These are phyloP conservation scores for Cercospora sp. DNA, from an alignment of 2,329 filamentous ascomycete genomes.

Conservation along the genomic window DNA sequence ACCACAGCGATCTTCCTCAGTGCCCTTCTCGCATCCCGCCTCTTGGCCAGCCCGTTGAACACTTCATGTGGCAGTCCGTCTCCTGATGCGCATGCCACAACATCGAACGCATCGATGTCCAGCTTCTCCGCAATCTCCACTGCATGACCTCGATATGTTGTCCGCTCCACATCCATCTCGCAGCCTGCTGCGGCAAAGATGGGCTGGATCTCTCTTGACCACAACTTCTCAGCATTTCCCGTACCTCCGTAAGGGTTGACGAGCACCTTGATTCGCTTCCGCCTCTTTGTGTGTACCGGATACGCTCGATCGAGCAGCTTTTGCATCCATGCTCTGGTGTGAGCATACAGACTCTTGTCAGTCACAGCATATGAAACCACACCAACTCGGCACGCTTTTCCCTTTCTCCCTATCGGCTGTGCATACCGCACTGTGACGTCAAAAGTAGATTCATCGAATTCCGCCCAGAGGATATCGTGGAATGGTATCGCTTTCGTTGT, in stretches of 20 bases:
- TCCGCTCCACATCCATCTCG: slow-evolving; percentile 70
- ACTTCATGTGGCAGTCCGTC: slow-evolving; percentile 91
- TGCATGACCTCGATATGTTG: slow-evolving; percentile 73
- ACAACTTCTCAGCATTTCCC: slow-evolving; percentile 71
- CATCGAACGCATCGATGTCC: slow-evolving; percentile 78
- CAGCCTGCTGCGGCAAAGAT: slow-evolving; percentile 81
- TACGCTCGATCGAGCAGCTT: slow-evolving; percentile 71
- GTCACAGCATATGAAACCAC: slow-evolving; percentile 62
- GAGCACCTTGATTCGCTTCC: slow-evolving; percentile 80
- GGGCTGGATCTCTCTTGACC: slow-evolving; percentile 73
- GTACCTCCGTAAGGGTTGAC: slow-evolving; percentile 90
- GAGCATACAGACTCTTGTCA: slow-evolving; percentile 51
- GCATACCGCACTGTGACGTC: slow-evolving; percentile 74
- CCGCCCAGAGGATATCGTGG: slow-evolving; percentile 82
- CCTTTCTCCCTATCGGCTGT: slow-evolving; percentile 52
- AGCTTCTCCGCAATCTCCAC: slow-evolving; percentile 72
- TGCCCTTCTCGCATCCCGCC: slow-evolving; percentile 71
- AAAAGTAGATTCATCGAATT: slow-evolving; percentile 53
- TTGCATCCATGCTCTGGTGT: slow-evolving; percentile 62
- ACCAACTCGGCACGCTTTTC: slow-evolving; percentile 60
- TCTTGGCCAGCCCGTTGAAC: slow-evolving; percentile 85
- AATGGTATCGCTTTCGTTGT: slow-evolving; percentile 66
- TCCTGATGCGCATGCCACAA: slow-evolving; percentile 84
- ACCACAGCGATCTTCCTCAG: slow-evolving; percentile 76
- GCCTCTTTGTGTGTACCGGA: slow-evolving; percentile 59